These are phyloP conservation scores for Paramecium tetraurelia DNA, from an alignment of 73 alveolate species.

Conservation along the genomic window DNA sequence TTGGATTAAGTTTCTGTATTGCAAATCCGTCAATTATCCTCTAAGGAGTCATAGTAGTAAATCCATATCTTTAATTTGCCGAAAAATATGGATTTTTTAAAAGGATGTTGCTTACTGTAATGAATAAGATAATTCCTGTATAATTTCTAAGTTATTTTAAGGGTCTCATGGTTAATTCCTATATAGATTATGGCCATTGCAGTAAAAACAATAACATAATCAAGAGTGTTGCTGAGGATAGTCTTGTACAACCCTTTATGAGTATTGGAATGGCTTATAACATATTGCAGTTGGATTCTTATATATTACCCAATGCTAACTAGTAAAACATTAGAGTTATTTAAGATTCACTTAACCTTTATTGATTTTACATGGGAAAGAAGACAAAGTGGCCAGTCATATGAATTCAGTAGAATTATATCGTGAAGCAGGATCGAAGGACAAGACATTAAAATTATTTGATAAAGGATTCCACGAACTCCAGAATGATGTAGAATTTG, in stretches of 20 bases:
- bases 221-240: constrained; percentile 12
- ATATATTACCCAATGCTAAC: constrained; percentile 6
- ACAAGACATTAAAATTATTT: constrained; percentile 11
- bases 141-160: background rate
- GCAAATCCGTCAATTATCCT: constrained; percentile 1
- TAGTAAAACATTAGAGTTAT: background rate
- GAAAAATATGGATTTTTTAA: constrained; percentile 1
- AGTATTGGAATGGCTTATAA: constrained; percentile 45
- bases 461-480: constrained; percentile 45
- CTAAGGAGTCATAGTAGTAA: constrained; percentile 17
- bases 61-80: background rate
- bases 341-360: background rate
- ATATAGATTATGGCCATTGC: constrained; percentile 32
- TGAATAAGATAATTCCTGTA: background rate
- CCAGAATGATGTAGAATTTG: constrained; percentile 34
- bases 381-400: constrained; percentile 39
- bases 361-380: constrained; percentile 26
- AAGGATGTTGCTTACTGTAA: background rate
- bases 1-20: constrained; percentile 36
- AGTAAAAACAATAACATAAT: constrained; percentile 24
- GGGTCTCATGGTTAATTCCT: constrained; percentile 42
- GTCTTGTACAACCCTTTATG: background rate
- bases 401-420: constrained; percentile 43
- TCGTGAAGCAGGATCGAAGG: background rate
- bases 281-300: background rate